These are phyloP conservation scores for Panaeolus cyanescens DNA, from an alignment of 768 basidiomycete species.

Conservation along the genomic window DNA sequence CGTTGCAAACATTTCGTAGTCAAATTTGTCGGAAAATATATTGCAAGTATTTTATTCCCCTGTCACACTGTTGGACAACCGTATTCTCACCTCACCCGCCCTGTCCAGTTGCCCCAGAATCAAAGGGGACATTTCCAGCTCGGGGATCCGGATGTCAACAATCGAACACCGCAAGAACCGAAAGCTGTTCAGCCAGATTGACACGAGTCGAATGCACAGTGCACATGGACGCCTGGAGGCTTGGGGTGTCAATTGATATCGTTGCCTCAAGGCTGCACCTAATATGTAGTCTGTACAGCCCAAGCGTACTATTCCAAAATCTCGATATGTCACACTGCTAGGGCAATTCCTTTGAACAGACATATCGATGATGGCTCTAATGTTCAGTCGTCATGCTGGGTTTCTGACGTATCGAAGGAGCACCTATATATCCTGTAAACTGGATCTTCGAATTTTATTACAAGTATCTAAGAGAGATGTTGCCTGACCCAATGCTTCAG, in stretches of 20 bases:
- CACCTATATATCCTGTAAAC: not conserved
- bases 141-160: constrained; percentile 13
- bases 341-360: not conserved
- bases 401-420: constrained; percentile 1
- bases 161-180: constrained; percentile 3
- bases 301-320: not conserved
- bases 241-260: not conserved
- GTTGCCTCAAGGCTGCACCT: not conserved
- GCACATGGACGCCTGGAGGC: constrained; percentile 3
- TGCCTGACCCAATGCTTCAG: not conserved
- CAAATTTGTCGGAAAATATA: not conserved
- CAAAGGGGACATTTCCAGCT: not conserved
- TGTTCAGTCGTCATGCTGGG: not conserved
- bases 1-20: not conserved
- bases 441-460: not conserved
- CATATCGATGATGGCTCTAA: constrained; percentile 1
- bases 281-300: not conserved
- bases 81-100: constrained; percentile 11
- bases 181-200: constrained; percentile 1
- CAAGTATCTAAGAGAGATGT: not conserved
- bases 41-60: not conserved
- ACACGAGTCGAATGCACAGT: not conserved
- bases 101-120: constrained; percentile 9
- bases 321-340: not conserved
- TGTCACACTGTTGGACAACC: constrained; percentile 2